Evolutionary conservation across 371 early-diverging fungal genomes (phyloP).

Genomic region (Rhizopus delemar): DNA sequence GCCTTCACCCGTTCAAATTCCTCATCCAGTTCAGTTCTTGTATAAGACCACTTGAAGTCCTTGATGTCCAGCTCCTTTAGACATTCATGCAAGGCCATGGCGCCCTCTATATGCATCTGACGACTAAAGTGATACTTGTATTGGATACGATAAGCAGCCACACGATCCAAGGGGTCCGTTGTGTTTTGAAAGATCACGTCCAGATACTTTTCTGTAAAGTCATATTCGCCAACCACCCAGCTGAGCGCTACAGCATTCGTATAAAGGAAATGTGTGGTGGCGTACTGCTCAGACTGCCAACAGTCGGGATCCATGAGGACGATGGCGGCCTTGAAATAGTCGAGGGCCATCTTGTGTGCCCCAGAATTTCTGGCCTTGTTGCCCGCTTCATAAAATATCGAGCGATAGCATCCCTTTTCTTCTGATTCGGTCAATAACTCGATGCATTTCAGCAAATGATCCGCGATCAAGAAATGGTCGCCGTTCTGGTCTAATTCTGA

Average conservation of each 20-base stretch:
- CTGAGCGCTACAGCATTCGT: constrained; percentile 38
- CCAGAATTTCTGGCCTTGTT: constrained; percentile 40
- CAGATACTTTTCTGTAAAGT: constrained; percentile 30
- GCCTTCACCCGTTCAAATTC: constrained; percentile 17
- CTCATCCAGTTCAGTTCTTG: constrained; percentile 19
- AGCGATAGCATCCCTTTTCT: constrained; percentile 25
- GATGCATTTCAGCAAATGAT: constrained; percentile 43
- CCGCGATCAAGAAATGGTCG: constrained; percentile 39
- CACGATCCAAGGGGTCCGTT: constrained; percentile 36
- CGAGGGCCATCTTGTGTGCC: constrained; percentile 43
- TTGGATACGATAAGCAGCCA: constrained; percentile 39
- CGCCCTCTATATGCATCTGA: constrained; percentile 38
- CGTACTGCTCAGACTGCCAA: constrained; percentile 29
- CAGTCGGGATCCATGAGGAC: constrained; percentile 10
- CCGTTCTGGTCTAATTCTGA: constrained; percentile 16
- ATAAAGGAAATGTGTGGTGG: constrained; percentile 28
- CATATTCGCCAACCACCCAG: constrained; percentile 44
- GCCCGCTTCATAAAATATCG: constrained; percentile 37
- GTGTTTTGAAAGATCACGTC: constrained; percentile 34
- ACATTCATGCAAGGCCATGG: constrained; percentile 29
- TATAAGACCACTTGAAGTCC: constrained; percentile 10
- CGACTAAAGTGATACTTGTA: constrained; percentile 36
- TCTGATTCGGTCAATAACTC: constrained; percentile 23
- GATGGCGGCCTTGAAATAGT: constrained; percentile 40
- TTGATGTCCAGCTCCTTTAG: constrained; percentile 34